Evolutionary conservation across 176 grass and related monocot genomes (phyloP).

Genomic region (Ensete ventricosum): DNA sequence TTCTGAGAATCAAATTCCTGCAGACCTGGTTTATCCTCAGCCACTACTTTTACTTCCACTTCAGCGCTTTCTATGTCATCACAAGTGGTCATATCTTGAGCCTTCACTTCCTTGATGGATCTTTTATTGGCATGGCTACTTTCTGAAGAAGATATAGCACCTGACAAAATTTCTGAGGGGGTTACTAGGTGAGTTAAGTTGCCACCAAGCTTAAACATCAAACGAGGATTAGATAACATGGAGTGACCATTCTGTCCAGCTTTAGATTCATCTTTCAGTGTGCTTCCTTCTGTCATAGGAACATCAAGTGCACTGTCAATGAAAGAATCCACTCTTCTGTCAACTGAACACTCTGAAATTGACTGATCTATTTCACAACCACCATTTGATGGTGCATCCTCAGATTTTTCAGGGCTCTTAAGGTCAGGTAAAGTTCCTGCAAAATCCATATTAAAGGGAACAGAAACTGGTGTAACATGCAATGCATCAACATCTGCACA

Average conservation of each 20-base stretch:
- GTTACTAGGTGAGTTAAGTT: constrained; percentile 57
- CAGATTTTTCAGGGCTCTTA: constrained; percentile 36
- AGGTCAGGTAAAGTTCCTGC: constrained; percentile 33
- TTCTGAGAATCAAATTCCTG: constrained; percentile 35
- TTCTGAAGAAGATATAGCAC: constrained; percentile 43
- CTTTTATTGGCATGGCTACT: constrained; percentile 27
- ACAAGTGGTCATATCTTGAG: constrained; percentile 24
- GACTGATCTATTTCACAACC: constrained; percentile 37
- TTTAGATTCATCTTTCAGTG: constrained; percentile 35
- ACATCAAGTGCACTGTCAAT: constrained; percentile 23
- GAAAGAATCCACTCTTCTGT: constrained; percentile 39
- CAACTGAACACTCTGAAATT: constrained; percentile 34
- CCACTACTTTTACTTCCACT: constrained; percentile 29
- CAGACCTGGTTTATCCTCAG: constrained; percentile 30
- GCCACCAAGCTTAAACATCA: constrained; percentile 37
- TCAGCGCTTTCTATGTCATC: constrained; percentile 24
- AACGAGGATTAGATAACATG: constrained; percentile 31
- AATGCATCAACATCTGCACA: constrained; percentile 38
- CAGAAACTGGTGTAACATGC: constrained; percentile 22
- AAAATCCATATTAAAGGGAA: constrained; percentile 34
- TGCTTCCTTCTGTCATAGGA: constrained; percentile 26
- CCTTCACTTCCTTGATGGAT: constrained; percentile 36
- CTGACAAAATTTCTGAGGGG: constrained; percentile 72
- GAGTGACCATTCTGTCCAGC: constrained; percentile 30
- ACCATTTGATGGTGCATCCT: constrained; percentile 34